A percentile compares a stretch with the other conserved stretches of the same genome.
These are phyloP conservation scores for Hypoxylon cercidicola DNA, from an alignment of 495 filamentous ascomycete species.

Conservation along the genomic window DNA sequence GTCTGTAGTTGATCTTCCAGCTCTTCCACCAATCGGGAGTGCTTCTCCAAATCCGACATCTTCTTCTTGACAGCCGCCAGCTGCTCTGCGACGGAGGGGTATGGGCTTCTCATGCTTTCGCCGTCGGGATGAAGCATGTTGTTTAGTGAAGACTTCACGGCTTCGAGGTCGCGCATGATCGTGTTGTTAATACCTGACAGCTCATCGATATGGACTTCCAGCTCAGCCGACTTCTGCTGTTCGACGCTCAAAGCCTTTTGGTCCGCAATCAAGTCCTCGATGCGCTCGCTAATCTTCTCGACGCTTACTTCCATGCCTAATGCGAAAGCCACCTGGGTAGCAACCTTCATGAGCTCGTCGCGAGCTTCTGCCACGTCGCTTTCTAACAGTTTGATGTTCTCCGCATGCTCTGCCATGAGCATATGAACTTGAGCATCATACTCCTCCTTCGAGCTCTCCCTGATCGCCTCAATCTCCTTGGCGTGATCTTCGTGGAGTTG, in stretches of 20 bases:
- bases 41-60: constrained; percentile 79
- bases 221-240: constrained; percentile 64
- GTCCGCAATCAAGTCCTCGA: constrained; percentile 60
- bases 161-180: constrained; percentile 64
- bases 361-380: constrained; percentile 76
- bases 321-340: constrained; percentile 63
- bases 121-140: constrained; percentile 55
- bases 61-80: constrained; percentile 78
- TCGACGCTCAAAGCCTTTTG: constrained; percentile 62
- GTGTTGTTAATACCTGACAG: constrained; percentile 64
- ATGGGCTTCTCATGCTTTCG: constrained; percentile 58
- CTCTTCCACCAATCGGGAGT: constrained; percentile 89
- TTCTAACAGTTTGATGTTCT: constrained; percentile 69
- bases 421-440: constrained; percentile 56
- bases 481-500: constrained; percentile 57
- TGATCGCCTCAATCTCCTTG: constrained; percentile 61
- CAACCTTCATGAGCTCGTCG: constrained; percentile 72
- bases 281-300: constrained; percentile 65
- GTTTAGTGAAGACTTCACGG: constrained; percentile 57
- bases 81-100: constrained; percentile 72
- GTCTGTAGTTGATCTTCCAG: constrained; percentile 96
- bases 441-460: constrained; percentile 51
- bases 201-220: constrained; percentile 60
- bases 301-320: constrained; percentile 64
- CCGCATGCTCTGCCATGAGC: constrained; percentile 66